Conservation (phyloP, 768 basidiomycete genomes). For the Aureoboletus auriporus region DNA sequence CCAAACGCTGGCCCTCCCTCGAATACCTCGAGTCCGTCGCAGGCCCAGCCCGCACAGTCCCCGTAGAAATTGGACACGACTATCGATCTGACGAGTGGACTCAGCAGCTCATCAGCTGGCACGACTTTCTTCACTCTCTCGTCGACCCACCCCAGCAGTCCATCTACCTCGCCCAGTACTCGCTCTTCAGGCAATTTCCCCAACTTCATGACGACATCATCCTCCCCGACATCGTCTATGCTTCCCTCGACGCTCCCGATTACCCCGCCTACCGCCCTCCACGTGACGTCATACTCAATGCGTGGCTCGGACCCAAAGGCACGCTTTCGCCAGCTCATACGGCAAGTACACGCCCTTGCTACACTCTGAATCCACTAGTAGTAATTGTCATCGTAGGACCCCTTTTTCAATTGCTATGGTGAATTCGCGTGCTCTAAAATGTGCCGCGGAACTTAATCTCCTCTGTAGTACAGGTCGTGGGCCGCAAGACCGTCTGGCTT, state of each 20-base stretch:
- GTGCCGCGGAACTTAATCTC: constrained; percentile 4
- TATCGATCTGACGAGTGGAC: constrained; percentile 81
- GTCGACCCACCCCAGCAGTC: constrained; percentile 27
- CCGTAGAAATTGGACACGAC: constrained; percentile 84
- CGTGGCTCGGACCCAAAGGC: constrained; percentile 78
- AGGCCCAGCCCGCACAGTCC: constrained; percentile 82
- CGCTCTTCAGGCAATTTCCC: constrained; percentile 83
- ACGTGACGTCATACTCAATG: constrained; percentile 62
- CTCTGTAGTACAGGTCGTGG: constrained; percentile 76
- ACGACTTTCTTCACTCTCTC: constrained; percentile 60
- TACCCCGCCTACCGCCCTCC: constrained; percentile 61
- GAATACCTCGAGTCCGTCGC: constrained; percentile 66
- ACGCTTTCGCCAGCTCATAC: constrained; percentile 90
- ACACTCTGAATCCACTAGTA: too few relatives aligned
- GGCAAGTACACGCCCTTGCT: constrained; percentile 34
- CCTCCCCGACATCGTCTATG: constrained; percentile 88
- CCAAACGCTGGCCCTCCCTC: constrained; percentile 65
- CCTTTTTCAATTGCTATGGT: constrained; percentile 80
- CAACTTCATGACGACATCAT: constrained; percentile 66
- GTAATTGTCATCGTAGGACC: too few relatives aligned
- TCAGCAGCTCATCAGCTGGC: constrained; percentile 76
- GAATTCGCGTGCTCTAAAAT: constrained; percentile 15
- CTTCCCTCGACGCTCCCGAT: constrained; percentile 43
- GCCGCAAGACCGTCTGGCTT: constrained; percentile 88
- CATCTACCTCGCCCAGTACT: constrained; percentile 90